Conservation (phyloP, 345 rosid species). For the Gossypium turneri region DNA sequence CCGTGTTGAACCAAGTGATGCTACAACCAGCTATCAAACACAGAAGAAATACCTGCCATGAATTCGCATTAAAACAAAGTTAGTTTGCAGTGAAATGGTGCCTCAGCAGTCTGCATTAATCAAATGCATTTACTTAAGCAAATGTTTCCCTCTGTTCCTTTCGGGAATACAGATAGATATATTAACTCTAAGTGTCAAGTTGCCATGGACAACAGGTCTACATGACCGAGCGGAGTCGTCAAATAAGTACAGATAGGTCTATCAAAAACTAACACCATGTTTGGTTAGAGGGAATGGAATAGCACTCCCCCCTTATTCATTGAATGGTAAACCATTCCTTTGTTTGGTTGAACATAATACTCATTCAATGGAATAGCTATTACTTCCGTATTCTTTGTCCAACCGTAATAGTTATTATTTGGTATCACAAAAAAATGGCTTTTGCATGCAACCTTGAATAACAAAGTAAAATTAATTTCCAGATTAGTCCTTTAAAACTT, state of each 20-base stretch:
- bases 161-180: not conserved
- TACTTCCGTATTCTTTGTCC: no score
- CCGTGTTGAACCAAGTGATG: conserved; percentile 88
- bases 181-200: not conserved
- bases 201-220: not conserved
- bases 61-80: conserved; percentile 1
- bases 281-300: no score
- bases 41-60: conserved; percentile 61
- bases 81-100: not conserved
- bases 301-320: no score
- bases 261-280: not conserved
- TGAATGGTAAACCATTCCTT: no score
- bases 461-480: no score
- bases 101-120: not conserved
- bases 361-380: no score
- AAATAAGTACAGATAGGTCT: not conserved
- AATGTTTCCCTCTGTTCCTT: not conserved
- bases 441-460: no score
- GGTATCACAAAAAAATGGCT: no score
- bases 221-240: not conserved
- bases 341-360: no score
- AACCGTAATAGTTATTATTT: no score
- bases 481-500: no score
- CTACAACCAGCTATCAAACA: conserved; percentile 78
- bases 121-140: not conserved